A percentile compares a stretch with the other conserved stretches of the same genome.
Conservation (phyloP, 352 stramenopile species). For the Paralagenidium karlingii region DNA sequence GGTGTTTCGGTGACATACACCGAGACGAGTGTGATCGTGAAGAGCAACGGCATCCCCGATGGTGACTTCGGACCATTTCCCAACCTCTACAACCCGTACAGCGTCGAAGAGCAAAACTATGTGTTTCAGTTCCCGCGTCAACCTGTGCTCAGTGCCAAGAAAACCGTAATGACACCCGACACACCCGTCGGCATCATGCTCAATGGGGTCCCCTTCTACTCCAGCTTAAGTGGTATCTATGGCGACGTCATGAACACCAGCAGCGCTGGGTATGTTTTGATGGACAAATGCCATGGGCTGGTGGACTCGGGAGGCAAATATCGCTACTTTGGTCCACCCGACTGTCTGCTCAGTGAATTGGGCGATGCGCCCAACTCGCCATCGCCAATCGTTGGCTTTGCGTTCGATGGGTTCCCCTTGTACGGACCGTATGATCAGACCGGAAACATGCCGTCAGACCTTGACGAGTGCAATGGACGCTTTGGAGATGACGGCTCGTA, state of each 20-base stretch:
- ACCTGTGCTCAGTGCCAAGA: constrained; percentile 10
- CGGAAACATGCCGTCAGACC: constrained; percentile 22
- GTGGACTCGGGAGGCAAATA: constrained; percentile 55
- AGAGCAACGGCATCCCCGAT: constrained; percentile 38
- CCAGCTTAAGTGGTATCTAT: constrained; percentile 19
- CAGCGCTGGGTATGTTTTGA: constrained; percentile 20
- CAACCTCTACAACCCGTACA: constrained; percentile 40
- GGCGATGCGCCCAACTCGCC: constrained; percentile 9
- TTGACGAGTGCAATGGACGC: constrained; percentile 60
- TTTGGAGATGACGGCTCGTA: constrained; percentile 50
- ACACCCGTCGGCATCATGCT: constrained; percentile 51
- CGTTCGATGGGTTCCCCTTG: constrained; percentile 62
- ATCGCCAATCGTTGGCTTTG: constrained; percentile 55
- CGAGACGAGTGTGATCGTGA: constrained; percentile 30
- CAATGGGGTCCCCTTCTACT: constrained; percentile 57
- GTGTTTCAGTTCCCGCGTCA: constrained; percentile 44
- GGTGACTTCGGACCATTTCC: constrained; percentile 44
- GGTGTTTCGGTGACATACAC: constrained; percentile 38
- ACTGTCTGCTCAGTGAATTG: constrained; percentile 44
- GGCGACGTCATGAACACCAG: constrained; percentile 20
- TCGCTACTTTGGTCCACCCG: constrained; percentile 50
- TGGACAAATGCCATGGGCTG: constrained; percentile 64
- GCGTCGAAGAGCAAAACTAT: constrained; percentile 40
- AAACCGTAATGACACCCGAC: constrained; percentile 21
- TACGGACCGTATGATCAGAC: constrained; percentile 44